A percentile compares a stretch with the other conserved stretches of the same genome.
Evolutionary conservation across 1,284 basidiomycete species (phyloP).

Genomic region (Melanopsichium pennsylvanicum): DNA sequence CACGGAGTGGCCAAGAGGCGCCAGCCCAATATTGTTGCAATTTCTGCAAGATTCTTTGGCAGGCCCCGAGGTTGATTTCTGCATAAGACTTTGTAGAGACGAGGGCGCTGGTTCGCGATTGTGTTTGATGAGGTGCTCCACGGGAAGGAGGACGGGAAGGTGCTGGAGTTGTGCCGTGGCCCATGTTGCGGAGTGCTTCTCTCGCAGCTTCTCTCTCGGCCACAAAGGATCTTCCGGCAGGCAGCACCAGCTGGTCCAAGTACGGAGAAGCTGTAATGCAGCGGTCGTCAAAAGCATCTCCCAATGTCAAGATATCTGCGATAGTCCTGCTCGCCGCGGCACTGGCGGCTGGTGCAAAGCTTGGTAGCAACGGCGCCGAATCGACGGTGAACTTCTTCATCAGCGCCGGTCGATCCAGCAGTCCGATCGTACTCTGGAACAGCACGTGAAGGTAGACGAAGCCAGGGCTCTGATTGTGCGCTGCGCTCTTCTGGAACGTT

Average conservation of each 20-base stretch:
- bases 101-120: conserved; percentile 26
- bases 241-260: conserved; percentile 54
- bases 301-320: conserved; percentile 48
- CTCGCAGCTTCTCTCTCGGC: conserved; percentile 48
- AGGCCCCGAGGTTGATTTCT: conserved; percentile 49
- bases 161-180: conserved; percentile 40
- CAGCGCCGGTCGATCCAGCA: conserved; percentile 50
- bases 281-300: conserved; percentile 44
- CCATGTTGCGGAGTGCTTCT: conserved; percentile 45
- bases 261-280: conserved; percentile 49
- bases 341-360: conserved; percentile 42
- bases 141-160: conserved; percentile 34
- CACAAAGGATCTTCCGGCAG: conserved; percentile 49
- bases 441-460: conserved; percentile 57
- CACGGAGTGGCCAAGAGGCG: conserved; percentile 50
- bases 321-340: conserved; percentile 52
- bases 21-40: conserved; percentile 53
- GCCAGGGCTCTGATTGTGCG: conserved; percentile 46
- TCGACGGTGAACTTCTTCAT: conserved; percentile 47
- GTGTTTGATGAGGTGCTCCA: conserved; percentile 16
- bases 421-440: conserved; percentile 56
- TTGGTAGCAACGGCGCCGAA: conserved; percentile 34
- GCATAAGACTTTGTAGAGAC: conserved; percentile 46
- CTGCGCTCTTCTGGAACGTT: conserved; percentile 51
- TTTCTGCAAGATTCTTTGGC: conserved; percentile 44